Base-by-base conservation (phyloP, 2,329 filamentous ascomycete species). In the Helicocarpus griseus region DNA sequence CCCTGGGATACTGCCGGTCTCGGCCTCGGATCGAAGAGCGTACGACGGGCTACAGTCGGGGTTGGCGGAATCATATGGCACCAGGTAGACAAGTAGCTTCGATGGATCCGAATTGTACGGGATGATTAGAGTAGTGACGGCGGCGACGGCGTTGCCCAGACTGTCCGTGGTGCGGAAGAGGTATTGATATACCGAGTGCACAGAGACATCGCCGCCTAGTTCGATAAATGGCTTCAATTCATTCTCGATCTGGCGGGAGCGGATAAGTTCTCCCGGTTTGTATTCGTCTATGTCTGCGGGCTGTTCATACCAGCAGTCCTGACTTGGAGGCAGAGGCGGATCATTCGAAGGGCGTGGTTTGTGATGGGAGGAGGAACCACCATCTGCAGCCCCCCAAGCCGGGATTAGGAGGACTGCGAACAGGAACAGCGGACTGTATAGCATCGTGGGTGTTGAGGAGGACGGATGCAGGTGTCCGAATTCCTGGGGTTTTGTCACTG, bases 11-110 rank as follows among this genome's bases (percentile, higher is more conserved):
- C 76, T 65, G 1, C 71, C 57, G 22, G 65, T 61, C 6, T 68
- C 66, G 5, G 69, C 67, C 49, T 75, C 63, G 48, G 70, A 64
- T 31, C 62, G 61, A 1, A 66, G 49, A 4, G 54, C 60, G 44
- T 63, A 66, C 1, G 61, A 64, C 1, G 63, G 61, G 11, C 57
- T 59, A 41, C 59, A 62, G 44, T 64, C 58, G 13, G 56, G 55
- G 21, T 60, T 53, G 1, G 60, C 57, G 1, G 61, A 55, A 48
- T 66, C 62, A 46, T 66, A 52, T 0, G 70, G 60, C 3, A 69
- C 60, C 53, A 75, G 70, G 53, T 71, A 75, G 0, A 72, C 75
- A 1, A 76, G 56, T 0, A 76, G 51, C 28, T 63, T 63, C 35
- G 56, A 57, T 44, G 53, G 53, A 47, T 62, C 54, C 28, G 65